Base-by-base conservation (phyloP, 345 rosid genomes). In the Citrus medica region DNA sequence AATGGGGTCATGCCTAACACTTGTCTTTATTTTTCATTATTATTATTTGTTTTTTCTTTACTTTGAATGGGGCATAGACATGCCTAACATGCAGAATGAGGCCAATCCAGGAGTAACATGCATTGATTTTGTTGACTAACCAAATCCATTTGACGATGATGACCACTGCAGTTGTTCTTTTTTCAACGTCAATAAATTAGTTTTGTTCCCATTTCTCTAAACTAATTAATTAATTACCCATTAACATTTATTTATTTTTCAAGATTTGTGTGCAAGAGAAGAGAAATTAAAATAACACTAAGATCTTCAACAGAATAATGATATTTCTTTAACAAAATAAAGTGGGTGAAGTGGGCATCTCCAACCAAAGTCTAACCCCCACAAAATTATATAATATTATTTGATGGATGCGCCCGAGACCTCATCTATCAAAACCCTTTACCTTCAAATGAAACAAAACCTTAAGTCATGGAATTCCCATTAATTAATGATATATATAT, bases 331-430 rank as follows among this genome's bases (percentile, higher is more conserved):
- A 38, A 38, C 2, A 28, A 14, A 74, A 67, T 53, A 53, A 76
- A 72, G 78, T 76, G 71, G 85, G 74, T 83, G 71, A 81, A 81
- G 80, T 83, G 81, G 82, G 81, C 46, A 74, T 71, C 83, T 79
- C 40, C 73, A 74, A 69, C 78, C 73, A 77, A 80, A 78, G 84
- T 85, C 84, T 61, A 82, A 78, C 6, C 70, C 70, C 82, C 74
- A 65, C 21, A n/a, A 56, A 58, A 35, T 46, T 53, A 40, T 42
- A 27, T 63, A 40, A 62, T 65, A 30, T 75, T 22, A 51, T 30
- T 46, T 64, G 21, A n/a, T 25, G 56, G 32, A 1, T 7, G 27
- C 2, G 24, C 12, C 24, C 30, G 51, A 38, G 4, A 35, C 17
- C 58, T 51, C n/a, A 13, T 30, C 25, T 17, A 67, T 28, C 79